Evolutionary conservation across 2,329 filamentous ascomycete species (phyloP).

Genomic region (Neurospora crassa): DNA sequence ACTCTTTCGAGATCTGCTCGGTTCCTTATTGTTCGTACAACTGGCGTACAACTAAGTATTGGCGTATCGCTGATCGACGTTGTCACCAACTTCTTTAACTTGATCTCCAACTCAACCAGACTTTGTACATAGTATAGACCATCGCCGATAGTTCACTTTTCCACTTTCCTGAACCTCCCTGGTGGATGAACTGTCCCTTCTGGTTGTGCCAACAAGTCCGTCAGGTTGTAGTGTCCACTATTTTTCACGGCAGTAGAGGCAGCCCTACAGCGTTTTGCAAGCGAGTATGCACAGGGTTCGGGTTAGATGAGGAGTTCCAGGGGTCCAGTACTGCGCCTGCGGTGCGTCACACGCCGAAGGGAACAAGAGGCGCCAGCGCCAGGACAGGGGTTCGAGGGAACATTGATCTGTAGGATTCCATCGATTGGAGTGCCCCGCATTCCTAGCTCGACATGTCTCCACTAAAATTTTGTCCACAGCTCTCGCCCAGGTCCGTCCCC

Average conservation of each 20-base stretch:
- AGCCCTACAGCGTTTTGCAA: not conserved
- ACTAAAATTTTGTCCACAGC: constrained; percentile 7
- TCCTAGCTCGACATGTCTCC: not conserved
- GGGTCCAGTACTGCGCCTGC: not conserved
- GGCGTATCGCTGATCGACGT: not conserved
- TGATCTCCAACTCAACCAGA: not conserved
- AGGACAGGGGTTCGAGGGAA: not conserved
- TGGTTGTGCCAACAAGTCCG: not conserved
- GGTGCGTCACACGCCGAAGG: not conserved
- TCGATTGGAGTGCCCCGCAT: not conserved
- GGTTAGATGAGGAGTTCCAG: not conserved
- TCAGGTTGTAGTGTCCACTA: not conserved
- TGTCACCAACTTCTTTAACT: not conserved
- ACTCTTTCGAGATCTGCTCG: not conserved
- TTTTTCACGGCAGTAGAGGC: not conserved
- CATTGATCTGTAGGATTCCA: not conserved
- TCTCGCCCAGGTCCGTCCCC: not conserved
- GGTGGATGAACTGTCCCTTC: not conserved
- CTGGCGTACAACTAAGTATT: not conserved
- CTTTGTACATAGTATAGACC: not conserved
- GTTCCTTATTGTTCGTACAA: not conserved
- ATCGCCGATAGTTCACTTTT: not conserved
- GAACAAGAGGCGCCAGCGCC: not conserved
- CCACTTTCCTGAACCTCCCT: not conserved
- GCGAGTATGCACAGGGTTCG: not conserved